These are phyloP conservation scores for Cyberlindnera bimundalis DNA, from an alignment of 805 yeast species.

Conservation along the genomic window DNA sequence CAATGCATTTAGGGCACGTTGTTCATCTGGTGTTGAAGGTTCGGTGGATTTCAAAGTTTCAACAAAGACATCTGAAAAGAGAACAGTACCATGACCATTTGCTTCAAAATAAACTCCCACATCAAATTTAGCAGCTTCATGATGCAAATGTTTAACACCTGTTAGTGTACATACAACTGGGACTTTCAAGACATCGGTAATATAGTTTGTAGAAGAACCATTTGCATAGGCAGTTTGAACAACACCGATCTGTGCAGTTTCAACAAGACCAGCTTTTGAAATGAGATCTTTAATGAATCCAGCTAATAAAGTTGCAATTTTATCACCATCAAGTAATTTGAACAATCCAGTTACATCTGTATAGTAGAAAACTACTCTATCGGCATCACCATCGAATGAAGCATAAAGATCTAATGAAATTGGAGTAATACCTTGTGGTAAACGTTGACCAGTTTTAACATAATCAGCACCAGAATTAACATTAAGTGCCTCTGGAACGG, in stretches of 20 bases:
- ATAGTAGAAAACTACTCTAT: slow-evolving; percentile 82
- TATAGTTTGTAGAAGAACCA: slow-evolving; percentile 79
- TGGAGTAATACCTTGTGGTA: slow-evolving; percentile 61
- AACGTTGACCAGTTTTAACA: slow-evolving; percentile 82
- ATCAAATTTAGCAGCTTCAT: slow-evolving; percentile 79
- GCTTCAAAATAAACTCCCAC: slow-evolving; percentile 97
- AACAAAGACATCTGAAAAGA: slow-evolving; percentile 59
- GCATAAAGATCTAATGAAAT: slow-evolving; percentile 54
- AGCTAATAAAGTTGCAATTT: slow-evolving; percentile 83
- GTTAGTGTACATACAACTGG: slow-evolving; percentile 91
- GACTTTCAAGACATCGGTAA: slow-evolving; percentile 54
- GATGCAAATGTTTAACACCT: slow-evolving; percentile 95
- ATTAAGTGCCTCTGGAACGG: slow-evolving; percentile 59
- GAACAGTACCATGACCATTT: slow-evolving; percentile 97
- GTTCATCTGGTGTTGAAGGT: slow-evolving; percentile 42
- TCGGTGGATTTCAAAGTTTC: slow-evolving; percentile 35
- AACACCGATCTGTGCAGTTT: slow-evolving; percentile 57
- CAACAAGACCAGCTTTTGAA: slow-evolving; percentile 37
- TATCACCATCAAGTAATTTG: slow-evolving; percentile 84
- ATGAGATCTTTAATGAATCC: slow-evolving; percentile 54
- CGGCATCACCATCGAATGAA: slow-evolving; percentile 97
- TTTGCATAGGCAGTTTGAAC: slow-evolving; percentile 98
- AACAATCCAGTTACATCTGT: slow-evolving; percentile 38
- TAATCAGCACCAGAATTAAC: slow-evolving; percentile 90
- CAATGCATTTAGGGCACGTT: slow-evolving; percentile 50